A percentile compares a stretch with the other conserved stretches of the same genome.
These are phyloP conservation scores for Erigeron canadensis DNA, from an alignment of 129 eudicot genomes.

Conservation along the genomic window DNA sequence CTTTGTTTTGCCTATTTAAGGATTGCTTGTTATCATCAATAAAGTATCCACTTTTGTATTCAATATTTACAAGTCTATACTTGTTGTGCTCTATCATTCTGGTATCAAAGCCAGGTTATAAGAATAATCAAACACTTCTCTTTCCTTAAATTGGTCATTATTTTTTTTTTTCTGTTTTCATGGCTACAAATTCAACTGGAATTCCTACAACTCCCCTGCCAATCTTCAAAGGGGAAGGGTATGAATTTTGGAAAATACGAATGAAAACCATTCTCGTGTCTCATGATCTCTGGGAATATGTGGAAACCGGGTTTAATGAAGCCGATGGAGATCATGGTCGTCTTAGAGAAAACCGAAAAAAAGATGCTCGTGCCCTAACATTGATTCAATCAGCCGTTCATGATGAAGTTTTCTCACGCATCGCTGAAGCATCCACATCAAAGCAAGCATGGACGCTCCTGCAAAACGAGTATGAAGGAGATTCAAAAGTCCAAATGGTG, in stretches of 20 bases:
- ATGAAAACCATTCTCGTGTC: neutral
- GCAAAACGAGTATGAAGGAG: constrained; percentile 1
- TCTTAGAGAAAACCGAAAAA: neutral
- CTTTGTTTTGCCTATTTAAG: too few relatives aligned
- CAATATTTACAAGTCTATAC: too few relatives aligned
- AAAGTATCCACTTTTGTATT: too few relatives aligned
- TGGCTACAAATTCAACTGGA: too few relatives aligned
- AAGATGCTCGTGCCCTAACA: neutral
- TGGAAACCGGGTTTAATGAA: neutral
- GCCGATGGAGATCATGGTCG: neutral
- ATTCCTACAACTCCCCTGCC: neutral
- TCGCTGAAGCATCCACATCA: too few relatives aligned
- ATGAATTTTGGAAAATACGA: neutral
- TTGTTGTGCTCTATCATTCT: too few relatives aligned
- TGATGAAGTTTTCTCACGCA: too few relatives aligned
- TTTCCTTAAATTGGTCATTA: too few relatives aligned
- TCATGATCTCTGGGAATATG: neutral
- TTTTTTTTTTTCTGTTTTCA: too few relatives aligned
- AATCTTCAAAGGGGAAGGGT: neutral
- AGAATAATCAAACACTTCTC: too few relatives aligned
- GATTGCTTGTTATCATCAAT: too few relatives aligned
- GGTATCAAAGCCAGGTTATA: too few relatives aligned
- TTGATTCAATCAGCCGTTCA: neutral
- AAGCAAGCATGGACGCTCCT: neutral
- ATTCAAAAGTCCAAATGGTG: neutral